Conservation (phyloP, 176 grass and related monocot species). For the Chrysopogon serrulatus region DNA sequence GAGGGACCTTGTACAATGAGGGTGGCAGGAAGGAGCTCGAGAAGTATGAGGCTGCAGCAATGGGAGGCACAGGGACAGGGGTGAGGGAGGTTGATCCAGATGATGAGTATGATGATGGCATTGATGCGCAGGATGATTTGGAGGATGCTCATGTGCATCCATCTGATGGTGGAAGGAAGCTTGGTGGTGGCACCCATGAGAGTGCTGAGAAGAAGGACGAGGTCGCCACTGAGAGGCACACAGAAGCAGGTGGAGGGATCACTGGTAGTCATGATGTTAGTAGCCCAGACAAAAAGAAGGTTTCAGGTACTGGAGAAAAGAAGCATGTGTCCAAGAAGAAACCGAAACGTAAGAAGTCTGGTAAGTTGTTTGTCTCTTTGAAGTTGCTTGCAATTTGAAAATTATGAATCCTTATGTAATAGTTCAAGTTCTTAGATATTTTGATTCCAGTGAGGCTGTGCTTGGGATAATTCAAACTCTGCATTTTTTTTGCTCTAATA, state of each 20-base stretch:
- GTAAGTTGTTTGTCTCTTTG: conserved; percentile 38
- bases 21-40: conserved; percentile 74
- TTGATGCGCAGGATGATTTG: conserved; percentile 47
- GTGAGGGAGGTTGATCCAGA: conserved; percentile 61
- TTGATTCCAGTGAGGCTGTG: neutral
- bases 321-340: conserved; percentile 78
- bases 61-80: conserved; percentile 9
- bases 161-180: conserved; percentile 31
- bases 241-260: conserved; percentile 16
- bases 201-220: conserved; percentile 19
- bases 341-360: conserved; percentile 60
- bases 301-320: conserved; percentile 47
- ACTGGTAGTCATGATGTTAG: neutral
- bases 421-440: neutral
- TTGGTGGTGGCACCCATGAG: conserved; percentile 31
- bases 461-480: conserved; percentile 2
- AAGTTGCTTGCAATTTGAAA: neutral
- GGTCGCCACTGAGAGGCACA: neutral
- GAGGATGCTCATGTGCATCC: conserved; percentile 35
- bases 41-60: conserved; percentile 56
- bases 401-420: neutral
- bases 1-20: conserved; percentile 76
- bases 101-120: conserved; percentile 95
- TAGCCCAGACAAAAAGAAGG: conserved; percentile 37
- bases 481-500: neutral